A percentile compares a stretch with the other conserved stretches of the same genome.
These are phyloP conservation scores for Meyerozyma sp. DNA, from an alignment of 1,139 yeast genomes.

Conservation along the genomic window DNA sequence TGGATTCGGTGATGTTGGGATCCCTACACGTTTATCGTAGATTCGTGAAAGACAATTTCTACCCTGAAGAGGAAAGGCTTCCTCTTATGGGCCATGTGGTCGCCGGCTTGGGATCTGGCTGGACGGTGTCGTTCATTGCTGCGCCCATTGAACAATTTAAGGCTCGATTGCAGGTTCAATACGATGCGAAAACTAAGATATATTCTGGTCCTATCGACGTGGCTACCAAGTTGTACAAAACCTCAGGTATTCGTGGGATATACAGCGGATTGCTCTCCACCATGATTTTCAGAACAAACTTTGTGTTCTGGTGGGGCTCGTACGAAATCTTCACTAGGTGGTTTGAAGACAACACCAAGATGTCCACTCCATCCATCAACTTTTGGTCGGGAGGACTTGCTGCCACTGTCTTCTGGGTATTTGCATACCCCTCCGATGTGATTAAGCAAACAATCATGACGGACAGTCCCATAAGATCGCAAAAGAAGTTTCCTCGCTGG, in stretches of 20 bases:
- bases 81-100: conserved; percentile 71
- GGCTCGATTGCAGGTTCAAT: conserved; percentile 85
- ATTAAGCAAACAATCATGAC: conserved; percentile 85
- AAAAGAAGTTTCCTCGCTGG: conserved; percentile 70
- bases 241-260: conserved; percentile 64
- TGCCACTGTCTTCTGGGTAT: conserved; percentile 83
- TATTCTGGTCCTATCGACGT: conserved; percentile 83
- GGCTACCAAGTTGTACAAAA: conserved; percentile 44
- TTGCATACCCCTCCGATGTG: conserved; percentile 88
- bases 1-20: conserved; percentile 89
- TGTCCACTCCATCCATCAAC: conserved; percentile 66
- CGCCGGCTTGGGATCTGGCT: conserved; percentile 81
- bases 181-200: conserved; percentile 64
- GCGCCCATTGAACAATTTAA: conserved; percentile 90
- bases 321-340: conserved; percentile 72
- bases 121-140: conserved; percentile 90
- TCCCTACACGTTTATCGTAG: conserved; percentile 74
- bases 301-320: conserved; percentile 93
- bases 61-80: conserved; percentile 50
- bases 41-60: conserved; percentile 58
- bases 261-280: conserved; percentile 83
- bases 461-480: conserved; percentile 56
- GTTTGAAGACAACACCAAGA: conserved; percentile 56
- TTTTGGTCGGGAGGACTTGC: conserved; percentile 91
- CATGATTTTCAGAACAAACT: conserved; percentile 81